Evolutionary conservation across 805 yeast genomes (phyloP), one percentile per base, ranked within the genome.

Genomic region (Ogataea pini): DNA sequence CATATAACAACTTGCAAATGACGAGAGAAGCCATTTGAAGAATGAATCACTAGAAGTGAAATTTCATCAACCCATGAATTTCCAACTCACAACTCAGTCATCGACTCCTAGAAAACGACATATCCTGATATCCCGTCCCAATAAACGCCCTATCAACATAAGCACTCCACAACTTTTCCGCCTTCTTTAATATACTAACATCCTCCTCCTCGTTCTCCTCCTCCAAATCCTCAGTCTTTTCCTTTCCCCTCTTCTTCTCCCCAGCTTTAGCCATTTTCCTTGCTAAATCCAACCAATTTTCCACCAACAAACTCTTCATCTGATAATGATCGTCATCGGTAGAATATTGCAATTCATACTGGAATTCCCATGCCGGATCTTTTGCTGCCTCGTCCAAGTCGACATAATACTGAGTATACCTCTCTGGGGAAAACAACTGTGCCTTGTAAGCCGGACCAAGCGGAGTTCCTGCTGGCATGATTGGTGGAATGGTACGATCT

Each of bases 401-500:
- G n/a, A 83, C 76, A 63, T 71, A 89, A 62, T 84, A 88, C 62
- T 87, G 95, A 1, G 81, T 81, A 65, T 83, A 89, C 50, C 80
- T 71, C 33, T 78, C 75, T 0, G 96, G 96, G 0, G 92, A 74
- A 55, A 86, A 86, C 27, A 81, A 61, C 68, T 88, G 95, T 1
- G 83, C 78, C 2, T 69, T 67, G 62, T 84, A 87, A 0, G 85
- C 96, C 2, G 96, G 96, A 0, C 96, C 96, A 32, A 83, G 63
- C 1, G 78, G 73, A 17, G 70, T 48, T 12, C 67, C 63, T 2
- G 54, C 57, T 4, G 94, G 92, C 78, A 75, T 84, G 40, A 67
- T 70, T 44, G 71, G 78, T 33, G 76, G 96, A 72, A 70, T 77
- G 0, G 92, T 79, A 47, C 76, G 80, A 64, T 88, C 96, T 18